Evolutionary conservation across 1,139 yeast genomes (phyloP).

Genomic region (Sugiyamaella novakii): DNA sequence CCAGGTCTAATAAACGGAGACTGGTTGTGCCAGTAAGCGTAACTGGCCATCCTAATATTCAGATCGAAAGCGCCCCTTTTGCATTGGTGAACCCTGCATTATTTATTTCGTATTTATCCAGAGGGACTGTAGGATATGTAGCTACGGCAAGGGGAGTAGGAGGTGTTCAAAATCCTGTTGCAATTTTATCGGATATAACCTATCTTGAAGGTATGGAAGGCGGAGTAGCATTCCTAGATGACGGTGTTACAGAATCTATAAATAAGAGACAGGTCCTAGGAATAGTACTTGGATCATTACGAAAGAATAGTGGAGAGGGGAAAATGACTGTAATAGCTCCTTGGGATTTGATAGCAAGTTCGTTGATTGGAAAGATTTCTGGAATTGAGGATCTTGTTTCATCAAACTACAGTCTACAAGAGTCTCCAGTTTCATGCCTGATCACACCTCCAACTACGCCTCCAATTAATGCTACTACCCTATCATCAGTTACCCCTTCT

Average conservation of each 20-base stretch:
- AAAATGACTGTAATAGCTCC: constrained; percentile 55
- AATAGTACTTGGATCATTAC: constrained; percentile 54
- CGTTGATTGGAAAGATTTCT: not conserved
- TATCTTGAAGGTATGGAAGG: constrained; percentile 71
- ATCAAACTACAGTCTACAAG: not conserved
- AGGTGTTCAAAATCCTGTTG: constrained; percentile 25
- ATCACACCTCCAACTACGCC: not conserved
- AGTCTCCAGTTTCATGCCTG: not conserved
- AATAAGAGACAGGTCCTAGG: constrained; percentile 48
- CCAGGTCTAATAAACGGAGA: not conserved
- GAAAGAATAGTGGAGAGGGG: constrained; percentile 62
- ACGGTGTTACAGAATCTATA: too few relatives aligned
- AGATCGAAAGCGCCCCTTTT: constrained; percentile 51
- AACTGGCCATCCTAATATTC: constrained; percentile 19
- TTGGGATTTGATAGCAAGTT: constrained; percentile 45
- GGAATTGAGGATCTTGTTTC: constrained; percentile 7
- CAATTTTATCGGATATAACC: constrained; percentile 54
- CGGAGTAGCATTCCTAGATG: constrained; percentile 46
- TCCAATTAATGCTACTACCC: constrained; percentile 1
- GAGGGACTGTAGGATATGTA: constrained; percentile 51
- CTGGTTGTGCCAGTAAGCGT: not conserved
- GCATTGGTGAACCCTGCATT: constrained; percentile 59
- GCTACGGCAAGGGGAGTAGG: constrained; percentile 27
- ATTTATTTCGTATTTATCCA: constrained; percentile 52
- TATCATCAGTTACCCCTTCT: constrained; percentile 4